These are phyloP conservation scores for Boletus edulis DNA, from an alignment of 768 basidiomycete genomes.

Conservation along the genomic window DNA sequence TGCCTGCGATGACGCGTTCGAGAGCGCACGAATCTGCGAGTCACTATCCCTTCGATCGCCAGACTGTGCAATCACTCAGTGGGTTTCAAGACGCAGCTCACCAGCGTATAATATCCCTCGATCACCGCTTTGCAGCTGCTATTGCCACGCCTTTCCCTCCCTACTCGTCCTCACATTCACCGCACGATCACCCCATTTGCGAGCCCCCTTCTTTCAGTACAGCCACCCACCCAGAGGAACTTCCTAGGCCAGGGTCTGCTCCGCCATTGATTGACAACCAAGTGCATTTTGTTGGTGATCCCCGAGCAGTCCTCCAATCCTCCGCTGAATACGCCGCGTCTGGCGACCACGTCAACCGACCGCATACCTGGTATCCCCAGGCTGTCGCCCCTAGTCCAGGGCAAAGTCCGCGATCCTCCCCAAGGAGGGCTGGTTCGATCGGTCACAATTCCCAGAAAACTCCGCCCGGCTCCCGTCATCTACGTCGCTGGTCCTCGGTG, in stretches of 20 bases:
- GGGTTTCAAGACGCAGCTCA: conserved; percentile 16
- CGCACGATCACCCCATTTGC: conserved; percentile 27
- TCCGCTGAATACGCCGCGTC: conserved; percentile 11
- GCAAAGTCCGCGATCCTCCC: conserved; percentile 33
- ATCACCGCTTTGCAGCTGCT: conserved; percentile 22
- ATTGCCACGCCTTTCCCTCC: conserved; percentile 30
- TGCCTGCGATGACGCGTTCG: conserved; percentile 14
- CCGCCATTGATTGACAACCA: conserved; percentile 29
- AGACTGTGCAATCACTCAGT: conserved; percentile 17
- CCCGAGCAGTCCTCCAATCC: conserved; percentile 20
- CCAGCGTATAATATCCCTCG: conserved; percentile 19
- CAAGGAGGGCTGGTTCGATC: conserved; percentile 31
- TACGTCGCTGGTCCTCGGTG: conserved; percentile 32
- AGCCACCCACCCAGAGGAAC: conserved; percentile 21
- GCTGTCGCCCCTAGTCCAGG: conserved; percentile 12
- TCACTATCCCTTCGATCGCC: conserved; percentile 15
- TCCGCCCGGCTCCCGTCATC: conserved; percentile 27
- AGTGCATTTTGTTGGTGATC: conserved; percentile 28
- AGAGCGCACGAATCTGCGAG: conserved; percentile 8
- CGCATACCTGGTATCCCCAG: conserved; percentile 22
- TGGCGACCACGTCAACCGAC: conserved; percentile 17
- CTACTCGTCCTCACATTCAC: conserved; percentile 31
- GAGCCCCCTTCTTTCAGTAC: conserved; percentile 27
- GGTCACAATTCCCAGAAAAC: conserved; percentile 29
- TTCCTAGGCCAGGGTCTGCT: conserved; percentile 28